Base-by-base conservation (phyloP, 176 grass and related monocot genomes). In the Carex pumila region DNA sequence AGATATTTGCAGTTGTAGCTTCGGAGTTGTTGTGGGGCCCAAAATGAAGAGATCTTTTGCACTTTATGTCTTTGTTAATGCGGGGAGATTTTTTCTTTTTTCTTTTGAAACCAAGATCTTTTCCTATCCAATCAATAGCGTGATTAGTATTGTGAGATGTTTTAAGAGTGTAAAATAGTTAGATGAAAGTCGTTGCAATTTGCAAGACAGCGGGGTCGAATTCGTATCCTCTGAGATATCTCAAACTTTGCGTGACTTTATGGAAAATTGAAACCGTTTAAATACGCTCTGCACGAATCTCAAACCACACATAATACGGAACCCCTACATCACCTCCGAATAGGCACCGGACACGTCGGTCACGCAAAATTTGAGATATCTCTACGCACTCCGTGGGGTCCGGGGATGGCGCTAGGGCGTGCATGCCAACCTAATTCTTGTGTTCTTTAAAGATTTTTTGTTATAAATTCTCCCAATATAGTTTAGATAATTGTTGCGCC, bases 1-100 rank as follows among this genome's bases (percentile, higher is more conserved):
- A 77, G 50, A 32, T 77, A 73, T 71, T 43, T 43, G 30, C 8
- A 32, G 13, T 25, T 77, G 30, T 3, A 17, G 13, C 50, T 77
- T 31, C n/a, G 2, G 30, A 52, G 71, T 10, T 55, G 12, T 53
- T 55, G 50, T 62, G 55, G 80, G 57, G 1, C 80, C 79, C 61
- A 83, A 18, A 39, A 30, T 15, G 67, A 82, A 67, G 39, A 82
- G 80, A 83, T 83, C 43, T 83, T 65, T 64, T 55, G 6, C 11
- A 10, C 21, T 67, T 83, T 63, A 53, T 75, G 47, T 53, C 71
- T 29, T 74, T 74, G 41, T 49, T 9, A 49, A 29, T 70, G 14
- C 66, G 6, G 14, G 15, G 34, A 37, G 11, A 70, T 70, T 31
- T 41, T 61, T 80, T 80, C 10, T 32, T 12, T 60, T 34, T 19